These are phyloP conservation scores for Daldinia eschscholtzii DNA, from an alignment of 2,329 filamentous ascomycete genomes.

Conservation along the genomic window DNA sequence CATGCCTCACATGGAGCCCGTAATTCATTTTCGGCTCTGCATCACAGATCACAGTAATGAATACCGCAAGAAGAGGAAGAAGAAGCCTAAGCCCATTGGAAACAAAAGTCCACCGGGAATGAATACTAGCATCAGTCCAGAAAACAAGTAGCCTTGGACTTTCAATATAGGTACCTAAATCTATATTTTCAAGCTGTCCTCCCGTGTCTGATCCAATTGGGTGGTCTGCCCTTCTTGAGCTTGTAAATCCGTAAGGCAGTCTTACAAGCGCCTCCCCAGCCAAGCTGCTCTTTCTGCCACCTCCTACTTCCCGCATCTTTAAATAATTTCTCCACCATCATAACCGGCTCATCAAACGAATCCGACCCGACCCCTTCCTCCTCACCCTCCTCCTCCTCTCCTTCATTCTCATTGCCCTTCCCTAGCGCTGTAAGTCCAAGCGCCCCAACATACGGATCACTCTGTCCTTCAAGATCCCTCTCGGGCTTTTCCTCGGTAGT, in stretches of 20 bases:
- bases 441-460: conserved; percentile 15
- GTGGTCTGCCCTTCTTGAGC: conserved; percentile 46
- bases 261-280: conserved; percentile 62
- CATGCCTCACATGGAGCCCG: conserved; percentile 39
- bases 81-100: conserved; percentile 5
- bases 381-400: not conserved
- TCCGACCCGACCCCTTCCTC: conserved; percentile 5
- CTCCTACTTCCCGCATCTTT: conserved; percentile 48
- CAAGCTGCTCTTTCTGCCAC: conserved; percentile 60
- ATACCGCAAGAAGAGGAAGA: not conserved
- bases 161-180: conserved; percentile 3
- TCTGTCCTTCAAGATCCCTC: conserved; percentile 39
- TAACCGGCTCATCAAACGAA: conserved; percentile 39
- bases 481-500: not conserved
- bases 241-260: conserved; percentile 55
- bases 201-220: conserved; percentile 35
- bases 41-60: conserved; percentile 34
- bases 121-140: not conserved
- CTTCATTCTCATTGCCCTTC: conserved; percentile 13
- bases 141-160: not conserved
- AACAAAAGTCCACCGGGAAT: conserved; percentile 4
- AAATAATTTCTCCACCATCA: conserved; percentile 52
- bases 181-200: conserved; percentile 23
- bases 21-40: conserved; percentile 39
- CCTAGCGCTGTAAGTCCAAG: conserved; percentile 26